Percentiles rank a stretch among this genome's conserved stretches.
Evolutionary conservation across 805 yeast species (phyloP).

Genomic region (Candida mattraensis): DNA sequence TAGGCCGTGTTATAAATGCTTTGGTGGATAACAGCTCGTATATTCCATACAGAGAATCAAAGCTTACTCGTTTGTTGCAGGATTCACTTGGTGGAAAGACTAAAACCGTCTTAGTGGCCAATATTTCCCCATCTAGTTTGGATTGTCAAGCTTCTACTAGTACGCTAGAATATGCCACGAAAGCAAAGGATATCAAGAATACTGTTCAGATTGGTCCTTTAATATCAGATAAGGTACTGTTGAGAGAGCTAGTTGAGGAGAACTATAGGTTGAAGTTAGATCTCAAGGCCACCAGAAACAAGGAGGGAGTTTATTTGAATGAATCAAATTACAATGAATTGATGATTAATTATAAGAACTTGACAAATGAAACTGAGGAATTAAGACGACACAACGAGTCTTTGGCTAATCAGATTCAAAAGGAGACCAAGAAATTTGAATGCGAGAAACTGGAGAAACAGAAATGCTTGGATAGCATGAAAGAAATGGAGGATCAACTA

Average conservation of each 20-base stretch:
- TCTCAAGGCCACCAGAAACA: conserved; percentile 57
- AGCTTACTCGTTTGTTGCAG: conserved; percentile 69
- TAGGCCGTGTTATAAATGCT: conserved; percentile 85
- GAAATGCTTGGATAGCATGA: conserved; percentile 15
- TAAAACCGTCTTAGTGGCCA: conserved; percentile 86
- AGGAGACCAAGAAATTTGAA: conserved; percentile 20
- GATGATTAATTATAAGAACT: conserved; percentile 47
- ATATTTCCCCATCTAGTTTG: conserved; percentile 64
- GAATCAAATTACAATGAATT: conserved; percentile 56
- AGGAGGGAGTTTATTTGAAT: conserved; percentile 67
- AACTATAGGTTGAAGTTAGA: conserved; percentile 48
- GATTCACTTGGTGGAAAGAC: conserved; percentile 85
- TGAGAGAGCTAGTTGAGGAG: conserved; percentile 47
- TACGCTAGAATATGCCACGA: conserved; percentile 56
- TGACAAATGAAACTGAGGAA: conserved; percentile 51
- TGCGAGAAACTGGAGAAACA: conserved; percentile 24
- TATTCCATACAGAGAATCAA: conserved; percentile 77
- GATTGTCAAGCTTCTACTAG: conserved; percentile 52
- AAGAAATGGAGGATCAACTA: conserved; percentile 32
- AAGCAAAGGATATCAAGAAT: conserved; percentile 54
- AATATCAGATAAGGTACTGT: conserved; percentile 43
- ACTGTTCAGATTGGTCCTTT: conserved; percentile 48
- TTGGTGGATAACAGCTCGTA: conserved; percentile 64
- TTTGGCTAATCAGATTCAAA: conserved; percentile 37
- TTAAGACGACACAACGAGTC: conserved; percentile 41